Base-by-base conservation (phyloP, 768 basidiomycete species). In the Boletus tomentosulus region DNA sequence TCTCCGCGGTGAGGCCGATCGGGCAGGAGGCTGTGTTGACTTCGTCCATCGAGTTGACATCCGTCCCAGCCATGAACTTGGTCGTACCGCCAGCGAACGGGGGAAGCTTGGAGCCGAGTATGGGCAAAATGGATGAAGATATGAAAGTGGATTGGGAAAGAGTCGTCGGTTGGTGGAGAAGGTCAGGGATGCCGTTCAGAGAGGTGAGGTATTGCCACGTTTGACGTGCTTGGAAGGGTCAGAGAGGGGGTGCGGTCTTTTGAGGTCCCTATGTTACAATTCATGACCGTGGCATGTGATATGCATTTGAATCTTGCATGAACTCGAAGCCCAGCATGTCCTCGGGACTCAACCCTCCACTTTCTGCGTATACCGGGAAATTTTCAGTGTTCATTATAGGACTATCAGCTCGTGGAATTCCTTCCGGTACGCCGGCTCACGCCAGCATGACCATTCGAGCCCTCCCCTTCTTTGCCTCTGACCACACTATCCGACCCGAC, bases 171-270 rank as follows among this genome's bases (percentile, higher is more conserved):
- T 72, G 42, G 61, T 60, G 24, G 59, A 45, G 49, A 49, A 46
- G 43, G 66, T 72, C 24, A 59, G 39, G 28, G 56, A 63, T 43
- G 63, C 53, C 0, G 30, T 71, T 10, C 50, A 38, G 54, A 51
- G 24, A 41, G 69, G 69, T 2, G 55, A 60, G 11, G 68, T 70
- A 4, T 56, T 72, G 50, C 69, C 69, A 8, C 61, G 60, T 12
- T 55, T 71, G 48, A 35, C 24, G 15, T 70, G 69, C 48, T 44
- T 67, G 50, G 53, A 59, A 33, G 12, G 10, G 25, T 57, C 43
- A n/a, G 53, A 6, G n/a, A n/a, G n/a, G 7, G 15, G 2, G 15
- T n/a, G 35, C 3, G 15, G 35, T 13, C 15, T 31, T 31, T 31
- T 11, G n/a, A 12, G 31, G 31, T 11, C 6, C 31, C 31, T 31